Percentiles rank a stretch among this genome's conserved stretches.
Conservation (phyloP, 1,139 yeast species). For the Yamadazyma kanchanaburiensis region DNA sequence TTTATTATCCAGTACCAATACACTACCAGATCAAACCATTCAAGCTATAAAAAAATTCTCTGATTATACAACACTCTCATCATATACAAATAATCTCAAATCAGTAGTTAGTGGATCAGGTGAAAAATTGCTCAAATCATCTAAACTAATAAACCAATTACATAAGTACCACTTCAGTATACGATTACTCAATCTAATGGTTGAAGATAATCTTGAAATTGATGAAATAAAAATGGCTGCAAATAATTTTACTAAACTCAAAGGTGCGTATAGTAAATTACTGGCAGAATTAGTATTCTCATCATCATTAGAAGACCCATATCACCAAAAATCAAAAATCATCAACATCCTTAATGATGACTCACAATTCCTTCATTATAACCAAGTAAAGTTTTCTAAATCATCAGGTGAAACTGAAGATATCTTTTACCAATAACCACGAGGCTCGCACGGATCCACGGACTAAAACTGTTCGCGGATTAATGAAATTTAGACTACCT, state of each 20-base stretch:
- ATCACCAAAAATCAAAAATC: slow-evolving; percentile 3
- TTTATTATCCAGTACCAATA: neutral
- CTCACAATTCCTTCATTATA: slow-evolving; percentile 8
- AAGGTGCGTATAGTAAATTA: slow-evolving; percentile 8
- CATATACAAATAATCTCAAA: too few species aligned
- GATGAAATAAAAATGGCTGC: slow-evolving; percentile 3
- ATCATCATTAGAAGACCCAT: slow-evolving; percentile 1
- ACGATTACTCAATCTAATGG: slow-evolving; percentile 5
- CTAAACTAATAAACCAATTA: slow-evolving; percentile 2
- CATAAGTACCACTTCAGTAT: slow-evolving; percentile 11
- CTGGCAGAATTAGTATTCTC: slow-evolving; percentile 8
- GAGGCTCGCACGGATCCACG: neutral
- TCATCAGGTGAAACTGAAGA: slow-evolving; percentile 1
- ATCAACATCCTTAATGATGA: slow-evolving; percentile 9
- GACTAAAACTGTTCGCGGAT: too few species aligned
- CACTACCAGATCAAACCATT: neutral
- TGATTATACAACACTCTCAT: too few species aligned
- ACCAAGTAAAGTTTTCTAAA: slow-evolving; percentile 7
- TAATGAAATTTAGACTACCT: too few species aligned
- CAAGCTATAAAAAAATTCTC: too few species aligned
- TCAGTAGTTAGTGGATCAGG: too few species aligned
- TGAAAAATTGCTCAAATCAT: too few species aligned
- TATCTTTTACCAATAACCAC: slow-evolving; percentile 3
- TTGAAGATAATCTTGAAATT: slow-evolving; percentile 1
- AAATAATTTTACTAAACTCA: slow-evolving; percentile 3